A percentile compares a stretch with the other conserved stretches of the same genome.
Conservation (phyloP, 2,329 filamentous ascomycete species). For the Claviceps cyperi region DNA sequence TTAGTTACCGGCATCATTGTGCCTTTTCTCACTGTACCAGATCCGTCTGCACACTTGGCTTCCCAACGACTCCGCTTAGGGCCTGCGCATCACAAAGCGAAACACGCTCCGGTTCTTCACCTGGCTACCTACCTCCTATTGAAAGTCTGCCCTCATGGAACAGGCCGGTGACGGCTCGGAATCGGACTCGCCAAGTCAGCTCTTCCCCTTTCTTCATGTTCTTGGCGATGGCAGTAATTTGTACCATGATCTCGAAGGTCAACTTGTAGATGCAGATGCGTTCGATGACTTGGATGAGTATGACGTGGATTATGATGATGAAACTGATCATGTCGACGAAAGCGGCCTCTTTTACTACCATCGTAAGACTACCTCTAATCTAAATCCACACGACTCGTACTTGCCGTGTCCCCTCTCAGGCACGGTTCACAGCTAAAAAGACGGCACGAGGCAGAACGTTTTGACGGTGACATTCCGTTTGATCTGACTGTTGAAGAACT, state of each 20-base stretch:
- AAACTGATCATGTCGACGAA: constrained; percentile 10
- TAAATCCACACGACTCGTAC: not conserved
- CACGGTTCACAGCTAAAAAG: not conserved
- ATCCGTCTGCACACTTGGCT: not conserved
- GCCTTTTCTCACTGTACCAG: not conserved
- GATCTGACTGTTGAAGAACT: constrained; percentile 10
- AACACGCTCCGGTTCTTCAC: too few species aligned
- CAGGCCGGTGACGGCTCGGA: not conserved
- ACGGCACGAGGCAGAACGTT: not conserved
- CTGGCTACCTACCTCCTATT: too few species aligned
- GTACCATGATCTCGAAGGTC: constrained; percentile 6
- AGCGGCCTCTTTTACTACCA: constrained; percentile 10
- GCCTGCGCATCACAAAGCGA: not conserved
- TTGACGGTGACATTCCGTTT: constrained; percentile 9
- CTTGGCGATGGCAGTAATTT: constrained; percentile 4
- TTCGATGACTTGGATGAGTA: constrained; percentile 5
- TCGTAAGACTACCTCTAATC: not conserved
- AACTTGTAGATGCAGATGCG: constrained; percentile 3
- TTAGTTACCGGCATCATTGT: not conserved
- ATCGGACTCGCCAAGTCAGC: not conserved
- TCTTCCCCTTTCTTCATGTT: not conserved
- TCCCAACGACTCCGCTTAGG: not conserved
- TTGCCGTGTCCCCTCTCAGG: not conserved
- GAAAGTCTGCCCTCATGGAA: not conserved
- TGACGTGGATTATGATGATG: constrained; percentile 9